Percentiles rank a stretch among this genome's conserved stretches.
These are phyloP conservation scores for Fraxinus sp. DNA, from an alignment of 305 asterid genomes.

Conservation along the genomic window DNA sequence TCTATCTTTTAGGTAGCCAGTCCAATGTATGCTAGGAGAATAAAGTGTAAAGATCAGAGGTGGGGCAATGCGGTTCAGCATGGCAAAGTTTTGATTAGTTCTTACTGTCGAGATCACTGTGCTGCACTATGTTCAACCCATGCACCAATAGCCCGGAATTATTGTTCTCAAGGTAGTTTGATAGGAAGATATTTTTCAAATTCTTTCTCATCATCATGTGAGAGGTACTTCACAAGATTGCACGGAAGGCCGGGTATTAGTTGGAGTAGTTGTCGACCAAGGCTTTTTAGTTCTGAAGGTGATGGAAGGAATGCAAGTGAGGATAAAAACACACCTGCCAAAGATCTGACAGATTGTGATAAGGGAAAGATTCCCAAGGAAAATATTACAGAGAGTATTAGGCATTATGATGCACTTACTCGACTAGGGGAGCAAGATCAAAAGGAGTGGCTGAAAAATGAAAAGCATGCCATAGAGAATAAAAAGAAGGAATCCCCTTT, in stretches of 20 bases:
- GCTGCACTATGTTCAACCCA: slow-evolving; percentile 39
- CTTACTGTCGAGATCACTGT: slow-evolving; percentile 41
- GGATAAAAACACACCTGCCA: slow-evolving; percentile 49
- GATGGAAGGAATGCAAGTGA: slow-evolving; percentile 88
- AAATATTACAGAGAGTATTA: slow-evolving; percentile 32
- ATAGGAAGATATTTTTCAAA: slow-evolving; percentile 40
- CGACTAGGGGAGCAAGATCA: slow-evolving; percentile 91
- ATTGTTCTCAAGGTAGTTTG: slow-evolving; percentile 39
- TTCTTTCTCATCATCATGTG: slow-evolving; percentile 37
- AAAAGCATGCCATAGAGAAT: slow-evolving; percentile 74
- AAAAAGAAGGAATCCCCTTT: slow-evolving; percentile 87
- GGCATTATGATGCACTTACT: slow-evolving; percentile 69
- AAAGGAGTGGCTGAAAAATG: slow-evolving; percentile 81
- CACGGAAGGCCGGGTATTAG: slow-evolving; percentile 39
- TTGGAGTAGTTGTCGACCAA: slow-evolving; percentile 41
- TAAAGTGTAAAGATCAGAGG: slow-evolving; percentile 46
- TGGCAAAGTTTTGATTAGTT: slow-evolving; percentile 40
- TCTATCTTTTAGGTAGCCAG: slow-evolving; percentile 26
- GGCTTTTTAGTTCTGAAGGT: slow-evolving; percentile 83
- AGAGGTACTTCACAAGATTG: slow-evolving; percentile 40
- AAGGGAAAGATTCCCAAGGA: slow-evolving; percentile 39
- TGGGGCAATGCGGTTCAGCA: slow-evolving; percentile 53
- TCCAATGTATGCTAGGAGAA: slow-evolving; percentile 72
- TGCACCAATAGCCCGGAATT: slow-evolving; percentile 32
- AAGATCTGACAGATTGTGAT: slow-evolving; percentile 48